phyloP scores from a whole-genome alignment of 768 basidiomycete species.

The Mycena filopes region DNA sequence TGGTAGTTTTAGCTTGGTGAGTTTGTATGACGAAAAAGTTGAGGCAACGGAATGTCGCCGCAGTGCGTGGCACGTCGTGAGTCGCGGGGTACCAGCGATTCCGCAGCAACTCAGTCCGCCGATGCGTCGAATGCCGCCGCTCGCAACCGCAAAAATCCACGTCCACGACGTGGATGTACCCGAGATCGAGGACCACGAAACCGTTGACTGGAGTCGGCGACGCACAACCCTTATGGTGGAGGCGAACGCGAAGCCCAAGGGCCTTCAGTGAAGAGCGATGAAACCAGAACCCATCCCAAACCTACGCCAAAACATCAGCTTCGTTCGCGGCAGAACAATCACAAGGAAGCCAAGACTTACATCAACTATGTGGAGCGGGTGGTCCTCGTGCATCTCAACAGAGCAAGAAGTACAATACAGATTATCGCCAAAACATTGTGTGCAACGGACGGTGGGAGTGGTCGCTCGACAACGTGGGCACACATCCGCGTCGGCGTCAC shows the following conservation, averaged over 20 bases:
- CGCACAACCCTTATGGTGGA: constrained; percentile 36
- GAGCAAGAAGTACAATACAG: no score
- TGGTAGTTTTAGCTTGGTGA: neutral
- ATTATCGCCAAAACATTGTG: no score
- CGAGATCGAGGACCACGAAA: constrained; percentile 39
- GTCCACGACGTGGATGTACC: constrained; percentile 39
- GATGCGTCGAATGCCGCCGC: neutral
- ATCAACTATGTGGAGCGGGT: constrained; percentile 28
- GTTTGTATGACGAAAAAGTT: constrained; percentile 40
- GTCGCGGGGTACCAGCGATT: constrained; percentile 45
- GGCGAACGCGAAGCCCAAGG: constrained; percentile 37
- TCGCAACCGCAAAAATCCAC: constrained; percentile 46
- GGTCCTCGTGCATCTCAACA: constrained; percentile 5
- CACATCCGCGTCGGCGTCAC: neutral
- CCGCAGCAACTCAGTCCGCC: constrained; percentile 44
- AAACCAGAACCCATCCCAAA: constrained; percentile 31
- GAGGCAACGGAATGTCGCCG: constrained; percentile 42
- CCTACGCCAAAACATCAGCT: neutral
- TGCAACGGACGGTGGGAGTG: no score
- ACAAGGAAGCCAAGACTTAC: constrained; percentile 12
- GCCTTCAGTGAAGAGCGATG: constrained; percentile 10
- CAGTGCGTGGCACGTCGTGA: constrained; percentile 37
- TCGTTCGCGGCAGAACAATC: no score
- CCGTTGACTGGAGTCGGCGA: constrained; percentile 6
- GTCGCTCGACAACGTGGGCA: neutral